phyloP scores from a whole-genome alignment of 768 basidiomycete species.

The Collybia sp. region DNA sequence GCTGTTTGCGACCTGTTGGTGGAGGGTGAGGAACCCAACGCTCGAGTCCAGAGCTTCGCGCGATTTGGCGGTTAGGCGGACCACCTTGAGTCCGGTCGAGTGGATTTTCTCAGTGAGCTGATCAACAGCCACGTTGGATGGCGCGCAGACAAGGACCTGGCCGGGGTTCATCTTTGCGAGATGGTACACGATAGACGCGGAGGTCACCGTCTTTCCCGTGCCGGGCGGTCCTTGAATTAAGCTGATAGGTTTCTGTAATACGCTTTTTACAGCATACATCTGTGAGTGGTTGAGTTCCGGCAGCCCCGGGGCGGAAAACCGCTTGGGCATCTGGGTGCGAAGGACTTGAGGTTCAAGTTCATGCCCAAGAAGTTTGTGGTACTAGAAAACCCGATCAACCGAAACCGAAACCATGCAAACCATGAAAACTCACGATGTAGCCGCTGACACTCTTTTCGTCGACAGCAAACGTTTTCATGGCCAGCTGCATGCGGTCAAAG shows the following conservation, averaged over 20 bases:
- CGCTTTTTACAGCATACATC: constrained; percentile 99
- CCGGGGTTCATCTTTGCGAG: constrained; percentile 99
- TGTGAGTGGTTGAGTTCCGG: constrained; percentile 99
- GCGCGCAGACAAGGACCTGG: constrained; percentile 97
- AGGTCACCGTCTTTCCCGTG: constrained; percentile 98
- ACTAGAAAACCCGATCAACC: constrained; percentile 40
- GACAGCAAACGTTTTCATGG: constrained; percentile 99
- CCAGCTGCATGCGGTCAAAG: constrained; percentile 98
- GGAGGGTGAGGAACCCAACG: constrained; percentile 88
- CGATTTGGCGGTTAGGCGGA: constrained; percentile 95
- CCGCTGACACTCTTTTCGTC: constrained; percentile 99
- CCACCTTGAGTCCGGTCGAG: constrained; percentile 96
- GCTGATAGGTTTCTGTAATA: constrained; percentile 95
- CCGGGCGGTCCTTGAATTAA: constrained; percentile 98
- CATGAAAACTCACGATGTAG: constrained; percentile 74
- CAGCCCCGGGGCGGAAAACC: constrained; percentile 94
- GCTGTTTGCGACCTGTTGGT: constrained; percentile 96
- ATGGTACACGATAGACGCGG: constrained; percentile 97
- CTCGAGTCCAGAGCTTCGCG: constrained; percentile 98
- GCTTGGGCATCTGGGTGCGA: constrained; percentile 92
- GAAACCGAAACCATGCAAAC: not conserved
- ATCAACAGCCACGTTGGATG: constrained; percentile 98
- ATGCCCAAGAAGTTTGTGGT: constrained; percentile 97
- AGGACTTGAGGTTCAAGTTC: constrained; percentile 93
- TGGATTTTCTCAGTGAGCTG: constrained; percentile 99